phyloP scores from a whole-genome alignment of 2,329 filamentous ascomycete species.

The Hansfordia pulvinata region DNA sequence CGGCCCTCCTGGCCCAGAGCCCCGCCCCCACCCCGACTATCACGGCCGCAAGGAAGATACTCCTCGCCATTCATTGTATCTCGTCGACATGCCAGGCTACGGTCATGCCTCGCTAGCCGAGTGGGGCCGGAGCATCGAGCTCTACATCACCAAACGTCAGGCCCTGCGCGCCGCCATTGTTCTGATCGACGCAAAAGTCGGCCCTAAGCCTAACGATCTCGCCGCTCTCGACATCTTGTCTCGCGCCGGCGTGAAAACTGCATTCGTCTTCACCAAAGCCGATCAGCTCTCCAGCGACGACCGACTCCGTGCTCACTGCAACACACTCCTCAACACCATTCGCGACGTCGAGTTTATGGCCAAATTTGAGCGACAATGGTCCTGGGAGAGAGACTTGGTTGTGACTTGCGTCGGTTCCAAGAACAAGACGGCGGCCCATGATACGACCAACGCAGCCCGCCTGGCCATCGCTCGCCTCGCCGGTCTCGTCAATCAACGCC shows the following conservation, averaged over 20 bases:
- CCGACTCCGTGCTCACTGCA: conserved; percentile 11
- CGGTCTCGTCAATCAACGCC: conserved; percentile 12
- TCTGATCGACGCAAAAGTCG: conserved; percentile 38
- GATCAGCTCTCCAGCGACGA: conserved; percentile 28
- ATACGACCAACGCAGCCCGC: conserved; percentile 12
- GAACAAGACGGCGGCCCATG: conserved; percentile 8
- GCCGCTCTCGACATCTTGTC: conserved; percentile 32
- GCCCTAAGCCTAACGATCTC: conserved; percentile 31
- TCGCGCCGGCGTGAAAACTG: conserved; percentile 26
- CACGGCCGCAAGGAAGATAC: conserved; percentile 22
- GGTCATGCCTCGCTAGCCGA: conserved; percentile 28
- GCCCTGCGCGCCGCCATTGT: conserved; percentile 37
- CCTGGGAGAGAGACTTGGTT: conserved; percentile 16
- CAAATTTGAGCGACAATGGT: conserved; percentile 8
- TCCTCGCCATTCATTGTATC: conserved; percentile 30
- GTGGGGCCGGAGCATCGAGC: conserved; percentile 38
- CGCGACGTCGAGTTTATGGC: conserved; percentile 8
- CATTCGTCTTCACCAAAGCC: conserved; percentile 41
- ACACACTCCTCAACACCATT: conserved; percentile 13
- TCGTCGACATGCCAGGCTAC: conserved; percentile 39
- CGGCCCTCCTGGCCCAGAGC: no score
- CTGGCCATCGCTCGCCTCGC: conserved; percentile 16
- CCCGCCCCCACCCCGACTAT: no score
- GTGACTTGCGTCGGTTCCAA: conserved; percentile 16
- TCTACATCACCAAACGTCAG: conserved; percentile 32